Percentiles rank a stretch among this genome's conserved stretches.
Evolutionary conservation across 2,329 filamentous ascomycete genomes (phyloP).

Genomic region (Claviceps monticola): DNA sequence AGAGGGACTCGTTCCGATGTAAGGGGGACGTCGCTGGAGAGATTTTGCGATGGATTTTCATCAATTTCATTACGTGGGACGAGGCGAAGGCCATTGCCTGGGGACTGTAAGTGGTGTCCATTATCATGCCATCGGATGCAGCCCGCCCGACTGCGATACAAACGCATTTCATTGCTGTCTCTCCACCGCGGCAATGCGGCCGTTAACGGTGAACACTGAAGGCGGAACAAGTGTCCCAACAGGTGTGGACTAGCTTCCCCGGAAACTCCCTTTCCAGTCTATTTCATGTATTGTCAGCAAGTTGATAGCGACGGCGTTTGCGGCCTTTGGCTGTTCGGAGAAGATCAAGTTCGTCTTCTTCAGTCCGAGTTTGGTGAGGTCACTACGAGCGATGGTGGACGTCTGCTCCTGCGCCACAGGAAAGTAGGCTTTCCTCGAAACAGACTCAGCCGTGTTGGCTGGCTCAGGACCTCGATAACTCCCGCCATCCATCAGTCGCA

Average conservation of each 20-base stretch:
- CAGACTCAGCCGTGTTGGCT: background rate
- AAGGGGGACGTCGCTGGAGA: conserved; percentile 1
- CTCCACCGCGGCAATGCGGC: background rate
- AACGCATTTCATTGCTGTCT: background rate
- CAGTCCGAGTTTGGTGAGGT: too few relatives aligned
- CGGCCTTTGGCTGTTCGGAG: too few relatives aligned
- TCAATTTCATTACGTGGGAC: conserved; percentile 5
- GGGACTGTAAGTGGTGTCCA: background rate
- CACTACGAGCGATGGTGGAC: too few relatives aligned
- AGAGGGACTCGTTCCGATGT: conserved; percentile 3
- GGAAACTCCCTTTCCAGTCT: too few relatives aligned
- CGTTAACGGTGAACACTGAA: background rate
- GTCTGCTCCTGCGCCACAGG: too few relatives aligned
- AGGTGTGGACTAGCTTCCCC: too few relatives aligned
- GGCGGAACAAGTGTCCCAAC: too few relatives aligned
- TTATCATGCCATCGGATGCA: background rate
- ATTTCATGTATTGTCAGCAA: too few relatives aligned
- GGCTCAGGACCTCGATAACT: background rate
- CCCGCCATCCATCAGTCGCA: background rate
- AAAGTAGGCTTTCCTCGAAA: too few relatives aligned
- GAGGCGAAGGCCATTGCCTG: conserved; percentile 2
- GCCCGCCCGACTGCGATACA: background rate
- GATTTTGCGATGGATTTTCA: conserved; percentile 4
- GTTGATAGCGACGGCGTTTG: too few relatives aligned
- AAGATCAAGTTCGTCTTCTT: too few relatives aligned